These are phyloP conservation scores for Pichia sp. DNA, from an alignment of 1,139 yeast genomes.

Conservation along the genomic window DNA sequence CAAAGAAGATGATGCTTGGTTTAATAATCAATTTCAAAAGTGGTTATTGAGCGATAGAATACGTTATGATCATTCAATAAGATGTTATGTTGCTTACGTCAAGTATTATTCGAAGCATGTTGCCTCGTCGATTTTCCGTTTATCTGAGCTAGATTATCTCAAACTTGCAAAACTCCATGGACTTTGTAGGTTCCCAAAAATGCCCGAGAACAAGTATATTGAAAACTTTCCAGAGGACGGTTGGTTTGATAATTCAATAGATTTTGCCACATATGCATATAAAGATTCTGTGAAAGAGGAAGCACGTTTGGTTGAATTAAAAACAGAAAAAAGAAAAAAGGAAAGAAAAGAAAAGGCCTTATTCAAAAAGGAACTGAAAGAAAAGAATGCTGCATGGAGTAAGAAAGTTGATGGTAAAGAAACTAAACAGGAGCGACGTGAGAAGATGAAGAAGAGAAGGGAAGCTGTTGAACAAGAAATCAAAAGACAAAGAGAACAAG, in stretches of 20 bases:
- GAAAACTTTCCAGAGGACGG: constrained; percentile 53
- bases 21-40: constrained; percentile 35
- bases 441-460: constrained; percentile 55
- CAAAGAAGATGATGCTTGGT: constrained; percentile 16
- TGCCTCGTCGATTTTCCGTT: constrained; percentile 84
- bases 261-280: constrained; percentile 63
- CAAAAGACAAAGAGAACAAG: constrained; percentile 34
- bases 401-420: constrained; percentile 60
- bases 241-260: constrained; percentile 57
- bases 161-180: constrained; percentile 76
- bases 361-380: constrained; percentile 40
- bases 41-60: constrained; percentile 71
- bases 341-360: constrained; percentile 39
- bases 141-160: constrained; percentile 62
- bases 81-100: constrained; percentile 77
- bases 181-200: constrained; percentile 74
- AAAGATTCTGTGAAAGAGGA: constrained; percentile 59
- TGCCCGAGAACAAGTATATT: constrained; percentile 78
- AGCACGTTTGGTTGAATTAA: constrained; percentile 52
- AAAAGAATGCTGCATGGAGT: constrained; percentile 78
- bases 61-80: constrained; percentile 72
- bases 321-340: constrained; percentile 33
- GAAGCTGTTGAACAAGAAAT: constrained; percentile 56
- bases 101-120: constrained; percentile 82
- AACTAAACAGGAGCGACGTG: constrained; percentile 54